A percentile compares a stretch with the other conserved stretches of the same genome.
Conservation (phyloP, 345 rosid species). For the Cardiospermum halicacabum region DNA sequence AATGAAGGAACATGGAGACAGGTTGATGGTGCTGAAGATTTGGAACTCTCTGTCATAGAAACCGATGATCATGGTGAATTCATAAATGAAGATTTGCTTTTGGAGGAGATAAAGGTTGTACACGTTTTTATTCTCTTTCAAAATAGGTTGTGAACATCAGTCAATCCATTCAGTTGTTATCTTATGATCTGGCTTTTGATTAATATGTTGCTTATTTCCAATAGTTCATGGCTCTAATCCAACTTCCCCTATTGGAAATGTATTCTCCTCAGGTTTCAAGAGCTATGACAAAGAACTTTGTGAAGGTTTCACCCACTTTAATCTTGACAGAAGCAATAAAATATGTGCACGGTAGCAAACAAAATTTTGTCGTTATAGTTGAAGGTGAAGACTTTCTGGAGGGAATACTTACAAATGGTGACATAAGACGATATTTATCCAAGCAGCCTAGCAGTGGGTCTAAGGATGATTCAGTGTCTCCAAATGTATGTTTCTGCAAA, state of each 20-base stretch:
- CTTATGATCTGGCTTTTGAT: slow-evolving; percentile 1
- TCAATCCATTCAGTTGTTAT: background rate
- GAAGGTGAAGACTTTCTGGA: slow-evolving; percentile 71
- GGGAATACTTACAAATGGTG: slow-evolving; percentile 81
- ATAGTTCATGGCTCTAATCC: slow-evolving; percentile 1
- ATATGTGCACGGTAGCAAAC: slow-evolving; percentile 60
- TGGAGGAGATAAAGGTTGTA: slow-evolving; percentile 68
- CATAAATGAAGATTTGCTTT: slow-evolving; percentile 57
- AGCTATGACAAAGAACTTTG: slow-evolving; percentile 79
- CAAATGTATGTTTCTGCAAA: slow-evolving; percentile 49
- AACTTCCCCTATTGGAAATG: slow-evolving; percentile 2
- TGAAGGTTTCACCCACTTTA: slow-evolving; percentile 45
- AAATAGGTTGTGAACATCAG: background rate
- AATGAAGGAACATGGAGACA: slow-evolving; percentile 40
- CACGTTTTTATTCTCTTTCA: background rate
- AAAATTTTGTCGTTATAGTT: slow-evolving; percentile 66
- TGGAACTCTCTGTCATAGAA: slow-evolving; percentile 58
- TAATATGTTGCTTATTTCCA: background rate
- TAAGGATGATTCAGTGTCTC: slow-evolving; percentile 34
- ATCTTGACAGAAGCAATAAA: slow-evolving; percentile 76
- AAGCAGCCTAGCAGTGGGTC: slow-evolving; percentile 31
- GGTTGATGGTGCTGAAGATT: slow-evolving; percentile 37
- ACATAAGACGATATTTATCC: slow-evolving; percentile 55
- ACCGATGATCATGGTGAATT: slow-evolving; percentile 44
- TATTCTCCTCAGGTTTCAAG: slow-evolving; percentile 46